Conservation (phyloP, 805 yeast species). For the Cyberlindnera euphorbiiphila region DNA sequence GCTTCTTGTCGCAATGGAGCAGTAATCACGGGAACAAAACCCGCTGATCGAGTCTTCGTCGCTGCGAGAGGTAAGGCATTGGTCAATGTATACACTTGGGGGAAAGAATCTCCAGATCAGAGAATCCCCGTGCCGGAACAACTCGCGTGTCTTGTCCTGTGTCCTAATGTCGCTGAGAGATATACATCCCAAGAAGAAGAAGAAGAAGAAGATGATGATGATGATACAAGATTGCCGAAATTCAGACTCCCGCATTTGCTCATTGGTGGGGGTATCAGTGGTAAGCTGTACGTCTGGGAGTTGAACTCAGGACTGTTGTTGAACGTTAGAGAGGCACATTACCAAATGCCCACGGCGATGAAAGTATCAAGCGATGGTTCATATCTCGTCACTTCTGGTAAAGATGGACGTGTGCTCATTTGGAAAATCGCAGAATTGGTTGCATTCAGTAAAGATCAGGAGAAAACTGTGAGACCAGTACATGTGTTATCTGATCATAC, state of each 20-base stretch:
- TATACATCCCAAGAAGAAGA: slow-evolving; percentile 24
- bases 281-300: slow-evolving; percentile 84
- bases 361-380: slow-evolving; percentile 60
- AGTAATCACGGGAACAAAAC: slow-evolving; percentile 41
- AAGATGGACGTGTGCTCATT: slow-evolving; percentile 72
- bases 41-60: slow-evolving; percentile 41
- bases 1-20: slow-evolving; percentile 47
- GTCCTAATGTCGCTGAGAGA: slow-evolving; percentile 32
- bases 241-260: slow-evolving; percentile 60
- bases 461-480: slow-evolving; percentile 47
- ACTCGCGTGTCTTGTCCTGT: slow-evolving; percentile 50
- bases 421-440: slow-evolving; percentile 70
- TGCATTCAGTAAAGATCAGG: slow-evolving; percentile 30
- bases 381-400: slow-evolving; percentile 69
- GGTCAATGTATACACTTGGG: slow-evolving; percentile 66
- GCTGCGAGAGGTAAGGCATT: slow-evolving; percentile 72
- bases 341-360: slow-evolving; percentile 64
- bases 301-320: slow-evolving; percentile 69
- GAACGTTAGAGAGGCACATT: slow-evolving; percentile 76
- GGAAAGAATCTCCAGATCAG: slow-evolving; percentile 71
- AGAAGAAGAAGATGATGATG: slow-evolving; percentile 16
- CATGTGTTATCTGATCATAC: slow-evolving; percentile 54
- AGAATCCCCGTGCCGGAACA: slow-evolving; percentile 82
- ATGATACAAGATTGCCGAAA: slow-evolving; percentile 31
- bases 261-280: slow-evolving; percentile 71